A percentile compares a stretch with the other conserved stretches of the same genome.
Conservation (phyloP, 176 grass and related monocot genomes). For the Bolboschoenus planiculmis region DNA sequence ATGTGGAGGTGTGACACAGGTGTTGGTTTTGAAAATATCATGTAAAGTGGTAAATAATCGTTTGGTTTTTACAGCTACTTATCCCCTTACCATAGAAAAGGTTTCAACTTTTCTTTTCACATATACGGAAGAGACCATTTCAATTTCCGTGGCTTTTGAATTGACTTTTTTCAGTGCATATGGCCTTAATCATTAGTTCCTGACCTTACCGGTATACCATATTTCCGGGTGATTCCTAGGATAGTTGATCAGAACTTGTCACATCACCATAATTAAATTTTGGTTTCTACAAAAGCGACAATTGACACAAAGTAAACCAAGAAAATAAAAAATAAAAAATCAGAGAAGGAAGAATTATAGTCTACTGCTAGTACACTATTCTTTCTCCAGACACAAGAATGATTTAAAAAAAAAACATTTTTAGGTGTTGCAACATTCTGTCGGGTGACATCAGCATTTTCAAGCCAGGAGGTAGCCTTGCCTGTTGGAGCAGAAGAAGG, state of each 20-base stretch:
- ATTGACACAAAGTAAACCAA: background rate
- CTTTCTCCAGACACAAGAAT: background rate
- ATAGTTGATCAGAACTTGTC: background rate
- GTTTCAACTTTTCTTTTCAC: background rate
- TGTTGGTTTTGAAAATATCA: background rate
- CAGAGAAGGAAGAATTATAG: background rate
- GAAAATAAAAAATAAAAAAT: background rate
- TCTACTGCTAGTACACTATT: background rate
- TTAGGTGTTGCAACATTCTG: conserved; percentile 93
- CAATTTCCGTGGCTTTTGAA: background rate
- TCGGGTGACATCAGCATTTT: conserved; percentile 75
- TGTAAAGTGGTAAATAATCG: background rate
- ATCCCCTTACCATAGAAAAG: background rate
- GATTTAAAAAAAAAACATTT: background rate
- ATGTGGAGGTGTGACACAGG: background rate
- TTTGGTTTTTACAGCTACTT: background rate
- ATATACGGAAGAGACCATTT: background rate
- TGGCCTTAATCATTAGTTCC: too few species aligned
- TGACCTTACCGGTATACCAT: background rate
- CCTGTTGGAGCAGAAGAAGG: conserved; percentile 88
- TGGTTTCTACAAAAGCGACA: background rate
- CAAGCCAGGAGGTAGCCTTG: conserved; percentile 64
- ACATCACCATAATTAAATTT: background rate
- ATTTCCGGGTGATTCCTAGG: background rate
- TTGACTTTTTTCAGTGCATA: too few species aligned